Percentiles rank a stretch among this genome's conserved stretches.
phyloP scores from a whole-genome alignment of 2,329 filamentous ascomycete genomes.

The Penicillium sclerotigenum region DNA sequence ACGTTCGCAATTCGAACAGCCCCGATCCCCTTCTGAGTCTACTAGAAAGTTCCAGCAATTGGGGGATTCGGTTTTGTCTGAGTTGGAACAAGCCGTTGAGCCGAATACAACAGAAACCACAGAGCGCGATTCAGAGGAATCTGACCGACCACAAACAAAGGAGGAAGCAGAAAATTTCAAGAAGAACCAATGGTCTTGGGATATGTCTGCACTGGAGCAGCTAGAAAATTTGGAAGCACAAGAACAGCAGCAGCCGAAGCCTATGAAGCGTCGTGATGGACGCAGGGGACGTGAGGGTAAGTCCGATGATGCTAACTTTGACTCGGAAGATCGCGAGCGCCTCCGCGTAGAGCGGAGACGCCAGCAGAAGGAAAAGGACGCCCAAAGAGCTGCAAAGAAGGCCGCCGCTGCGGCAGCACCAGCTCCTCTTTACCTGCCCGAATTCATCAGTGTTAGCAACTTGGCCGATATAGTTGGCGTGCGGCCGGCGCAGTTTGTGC shows the following conservation, averaged over 20 bases:
- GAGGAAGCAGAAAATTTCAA: conserved; percentile 8
- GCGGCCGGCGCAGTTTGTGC: conserved; percentile 66
- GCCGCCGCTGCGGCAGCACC: conserved; percentile 43
- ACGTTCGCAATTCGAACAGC: neutral
- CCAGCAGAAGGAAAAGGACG: conserved; percentile 41
- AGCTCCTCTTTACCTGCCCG: conserved; percentile 72
- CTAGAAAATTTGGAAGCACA: conserved; percentile 14
- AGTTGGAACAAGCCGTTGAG: conserved; percentile 12
- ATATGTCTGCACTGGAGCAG: conserved; percentile 29
- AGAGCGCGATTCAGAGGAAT: neutral
- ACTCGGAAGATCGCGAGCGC: conserved; percentile 36
- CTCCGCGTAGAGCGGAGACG: conserved; percentile 33
- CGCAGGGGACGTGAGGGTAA: conserved; percentile 23
- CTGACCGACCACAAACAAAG: neutral
- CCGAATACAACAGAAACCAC: neutral
- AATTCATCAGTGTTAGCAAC: conserved; percentile 86
- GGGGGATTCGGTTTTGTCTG: conserved; percentile 17
- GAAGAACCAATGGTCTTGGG: conserved; percentile 30
- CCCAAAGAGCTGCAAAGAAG: conserved; percentile 39
- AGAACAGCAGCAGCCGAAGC: conserved; percentile 12
- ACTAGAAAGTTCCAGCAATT: conserved; percentile 23
- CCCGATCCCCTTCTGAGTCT: conserved; percentile 3
- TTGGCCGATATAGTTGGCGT: conserved; percentile 73
- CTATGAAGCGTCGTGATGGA: conserved; percentile 24
- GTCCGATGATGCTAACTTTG: conserved; percentile 36